Conservation (phyloP, 2,329 filamentous ascomycete genomes). For the Hymenoscyphus fructigenus region DNA sequence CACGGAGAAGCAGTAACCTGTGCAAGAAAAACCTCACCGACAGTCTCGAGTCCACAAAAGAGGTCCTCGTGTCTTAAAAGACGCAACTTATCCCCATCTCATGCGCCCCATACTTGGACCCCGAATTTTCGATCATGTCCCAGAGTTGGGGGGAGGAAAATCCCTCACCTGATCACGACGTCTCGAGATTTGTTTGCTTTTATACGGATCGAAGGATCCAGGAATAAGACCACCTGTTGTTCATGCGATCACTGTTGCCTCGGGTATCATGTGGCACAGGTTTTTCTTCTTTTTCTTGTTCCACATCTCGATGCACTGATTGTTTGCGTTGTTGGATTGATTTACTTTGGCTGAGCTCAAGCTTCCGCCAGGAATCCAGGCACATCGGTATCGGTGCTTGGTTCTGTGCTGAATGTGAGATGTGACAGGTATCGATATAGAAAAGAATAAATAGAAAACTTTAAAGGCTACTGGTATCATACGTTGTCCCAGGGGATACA, state of each 20-base stretch:
- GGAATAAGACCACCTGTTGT: not conserved
- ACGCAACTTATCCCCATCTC: constrained; percentile 4
- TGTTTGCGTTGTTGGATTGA: too few species aligned
- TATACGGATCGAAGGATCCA: not conserved
- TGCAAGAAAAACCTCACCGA: constrained; percentile 1
- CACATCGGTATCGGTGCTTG: too few species aligned
- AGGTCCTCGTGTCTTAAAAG: constrained; percentile 2
- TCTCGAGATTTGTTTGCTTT: not conserved
- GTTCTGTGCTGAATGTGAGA: too few species aligned
- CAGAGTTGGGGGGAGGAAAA: not conserved
- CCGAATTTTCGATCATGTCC: not conserved
- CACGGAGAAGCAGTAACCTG: not conserved
- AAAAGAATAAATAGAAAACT: too few species aligned
- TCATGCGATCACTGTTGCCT: not conserved
- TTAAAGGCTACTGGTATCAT: not conserved
- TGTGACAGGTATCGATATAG: too few species aligned
- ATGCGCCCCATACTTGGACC: constrained; percentile 1
- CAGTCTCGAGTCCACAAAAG: not conserved
- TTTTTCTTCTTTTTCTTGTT: too few species aligned
- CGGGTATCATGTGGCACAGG: too few species aligned
- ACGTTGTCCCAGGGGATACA: not conserved
- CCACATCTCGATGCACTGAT: too few species aligned
- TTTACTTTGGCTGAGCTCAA: too few species aligned
- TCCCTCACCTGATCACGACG: constrained; percentile 3
- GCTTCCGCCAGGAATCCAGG: too few species aligned